Conservation (phyloP, 2,329 filamentous ascomycete genomes). For the Chaetomium strumarium region DNA sequence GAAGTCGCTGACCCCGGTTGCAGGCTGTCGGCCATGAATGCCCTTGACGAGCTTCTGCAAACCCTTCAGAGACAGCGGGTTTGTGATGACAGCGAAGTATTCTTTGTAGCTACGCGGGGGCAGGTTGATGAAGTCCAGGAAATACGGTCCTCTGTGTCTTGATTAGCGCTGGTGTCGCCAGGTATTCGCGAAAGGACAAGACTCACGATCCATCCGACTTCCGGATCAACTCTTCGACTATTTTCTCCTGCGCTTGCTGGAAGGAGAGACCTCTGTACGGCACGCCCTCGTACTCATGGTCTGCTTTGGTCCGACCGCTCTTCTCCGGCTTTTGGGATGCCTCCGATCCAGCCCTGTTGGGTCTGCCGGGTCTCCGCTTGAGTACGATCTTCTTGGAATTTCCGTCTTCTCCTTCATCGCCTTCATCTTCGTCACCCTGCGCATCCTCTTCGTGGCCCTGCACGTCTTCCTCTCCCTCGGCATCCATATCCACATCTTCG, state of each 20-base stretch:
- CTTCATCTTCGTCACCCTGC: constrained; percentile 27
- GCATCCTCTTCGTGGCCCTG: constrained; percentile 28
- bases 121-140: constrained; percentile 70
- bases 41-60: constrained; percentile 74
- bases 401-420: constrained; percentile 25
- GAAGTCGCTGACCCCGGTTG: constrained; percentile 61
- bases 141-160: constrained; percentile 57
- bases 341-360: constrained; percentile 32
- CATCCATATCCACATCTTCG: constrained; percentile 28
- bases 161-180: constrained; percentile 18
- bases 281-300: constrained; percentile 49
- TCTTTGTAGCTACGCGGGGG: constrained; percentile 71
- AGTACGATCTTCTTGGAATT: constrained; percentile 20
- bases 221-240: constrained; percentile 69
- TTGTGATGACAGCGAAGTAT: constrained; percentile 78
- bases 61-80: constrained; percentile 72
- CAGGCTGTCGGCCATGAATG: constrained; percentile 59
- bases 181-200: not conserved
- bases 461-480: constrained; percentile 29
- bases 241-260: constrained; percentile 80
- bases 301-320: constrained; percentile 35
- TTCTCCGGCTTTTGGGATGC: constrained; percentile 26
- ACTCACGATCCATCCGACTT: constrained; percentile 59
- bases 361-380: constrained; percentile 30
- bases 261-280: constrained; percentile 69